phyloP scores from a whole-genome alignment of 495 filamentous ascomycete species.

The Cetradonia linearis region DNA sequence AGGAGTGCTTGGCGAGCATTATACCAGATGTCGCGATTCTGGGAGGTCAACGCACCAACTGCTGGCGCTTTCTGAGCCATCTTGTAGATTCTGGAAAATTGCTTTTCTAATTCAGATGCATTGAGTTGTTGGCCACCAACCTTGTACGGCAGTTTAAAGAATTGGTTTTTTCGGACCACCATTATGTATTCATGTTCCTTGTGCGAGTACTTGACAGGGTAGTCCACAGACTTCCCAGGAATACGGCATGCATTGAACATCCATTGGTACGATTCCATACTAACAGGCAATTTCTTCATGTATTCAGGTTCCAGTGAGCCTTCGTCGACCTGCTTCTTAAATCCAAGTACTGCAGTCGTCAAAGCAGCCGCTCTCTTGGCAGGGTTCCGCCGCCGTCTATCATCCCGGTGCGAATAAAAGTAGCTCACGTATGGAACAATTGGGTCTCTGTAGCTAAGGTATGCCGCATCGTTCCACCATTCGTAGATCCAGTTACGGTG shows the following conservation, averaged over 20 bases:
- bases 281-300: constrained; percentile 90
- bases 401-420: constrained; percentile 97
- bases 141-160: constrained; percentile 77
- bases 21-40: constrained; percentile 91
- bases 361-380: constrained; percentile 89
- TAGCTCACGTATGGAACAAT: constrained; percentile 98
- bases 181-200: constrained; percentile 74
- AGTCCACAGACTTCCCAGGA: constrained; percentile 70
- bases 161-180: constrained; percentile 88
- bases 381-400: constrained; percentile 76
- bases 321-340: constrained; percentile 83
- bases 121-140: constrained; percentile 74
- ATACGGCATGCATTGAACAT: constrained; percentile 97
- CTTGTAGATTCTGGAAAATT: constrained; percentile 79
- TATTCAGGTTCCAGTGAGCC: constrained; percentile 90
- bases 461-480: constrained; percentile 95
- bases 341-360: constrained; percentile 72
- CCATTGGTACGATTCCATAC: constrained; percentile 95
- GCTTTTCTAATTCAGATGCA: constrained; percentile 74
- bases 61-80: constrained; percentile 58
- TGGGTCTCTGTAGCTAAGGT: constrained; percentile 87
- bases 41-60: constrained; percentile 76
- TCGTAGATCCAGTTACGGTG: constrained; percentile 89
- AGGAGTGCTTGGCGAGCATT: constrained; percentile 71
- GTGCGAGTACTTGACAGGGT: constrained; percentile 69